Conservation (phyloP, 352 stramenopile genomes). For the Globisporangium irregulare region DNA sequence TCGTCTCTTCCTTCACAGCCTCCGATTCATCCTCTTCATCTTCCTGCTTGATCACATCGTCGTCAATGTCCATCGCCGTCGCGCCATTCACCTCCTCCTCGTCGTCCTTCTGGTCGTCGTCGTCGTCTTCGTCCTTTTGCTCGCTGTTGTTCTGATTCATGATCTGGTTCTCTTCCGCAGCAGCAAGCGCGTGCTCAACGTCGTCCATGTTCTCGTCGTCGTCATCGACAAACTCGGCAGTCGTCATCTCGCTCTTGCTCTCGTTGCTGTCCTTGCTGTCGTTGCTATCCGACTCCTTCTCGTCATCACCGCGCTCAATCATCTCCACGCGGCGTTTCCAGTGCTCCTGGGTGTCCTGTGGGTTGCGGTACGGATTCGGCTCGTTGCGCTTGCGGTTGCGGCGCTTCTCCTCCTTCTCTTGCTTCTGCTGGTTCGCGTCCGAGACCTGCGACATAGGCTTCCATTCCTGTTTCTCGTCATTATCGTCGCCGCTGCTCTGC, state of each 20-base stretch:
- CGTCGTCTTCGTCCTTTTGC: slow-evolving; percentile 53
- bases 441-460: slow-evolving; percentile 49
- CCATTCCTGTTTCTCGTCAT: slow-evolving; percentile 51
- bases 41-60: slow-evolving; percentile 42
- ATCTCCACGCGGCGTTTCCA: slow-evolving; percentile 96
- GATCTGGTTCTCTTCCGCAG: slow-evolving; percentile 64
- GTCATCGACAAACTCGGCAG: slow-evolving; percentile 63
- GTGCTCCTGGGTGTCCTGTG: slow-evolving; percentile 94
- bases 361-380: slow-evolving; percentile 95
- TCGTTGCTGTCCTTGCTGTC: slow-evolving; percentile 42
- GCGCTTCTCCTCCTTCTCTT: slow-evolving; percentile 68
- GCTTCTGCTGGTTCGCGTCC: slow-evolving; percentile 30
- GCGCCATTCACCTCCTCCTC: slow-evolving; percentile 34
- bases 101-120: slow-evolving; percentile 36
- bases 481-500: slow-evolving; percentile 44
- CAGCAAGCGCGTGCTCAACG: slow-evolving; percentile 58
- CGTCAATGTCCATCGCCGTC: slow-evolving; percentile 64
- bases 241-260: slow-evolving; percentile 46
- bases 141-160: slow-evolving; percentile 51
- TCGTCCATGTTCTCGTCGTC: slow-evolving; percentile 66
- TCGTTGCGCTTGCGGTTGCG: slow-evolving; percentile 69
- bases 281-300: slow-evolving; percentile 17
- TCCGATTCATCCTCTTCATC: slow-evolving; percentile 21
- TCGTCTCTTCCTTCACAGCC: slow-evolving; percentile 21
- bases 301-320: slow-evolving; percentile 50